Conservation (phyloP, 2,329 filamentous ascomycete genomes). For the Calonectria pauciramosa region DNA sequence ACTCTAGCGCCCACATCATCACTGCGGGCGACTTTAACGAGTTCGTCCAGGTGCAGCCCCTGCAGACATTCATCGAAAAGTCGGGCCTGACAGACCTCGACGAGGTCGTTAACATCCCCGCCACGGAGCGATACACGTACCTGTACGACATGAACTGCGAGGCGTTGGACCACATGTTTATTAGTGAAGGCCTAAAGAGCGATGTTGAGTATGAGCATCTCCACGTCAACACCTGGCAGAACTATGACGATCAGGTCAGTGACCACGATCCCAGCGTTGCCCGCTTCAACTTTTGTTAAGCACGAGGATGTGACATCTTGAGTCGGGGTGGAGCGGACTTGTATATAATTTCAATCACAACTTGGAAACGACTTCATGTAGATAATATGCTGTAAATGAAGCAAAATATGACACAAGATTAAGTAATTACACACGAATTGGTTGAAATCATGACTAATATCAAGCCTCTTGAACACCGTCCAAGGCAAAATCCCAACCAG, state of each 20-base stretch:
- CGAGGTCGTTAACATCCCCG: slow-evolving; percentile 65
- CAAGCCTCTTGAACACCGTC: not conserved
- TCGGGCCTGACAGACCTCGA: slow-evolving; percentile 74
- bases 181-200: slow-evolving; percentile 66
- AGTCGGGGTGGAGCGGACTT: not conserved
- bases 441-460: not conserved
- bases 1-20: slow-evolving; percentile 70
- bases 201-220: slow-evolving; percentile 72
- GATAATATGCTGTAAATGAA: slow-evolving; percentile 10
- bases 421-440: not conserved
- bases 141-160: slow-evolving; percentile 78
- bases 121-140: slow-evolving; percentile 77
- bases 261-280: slow-evolving; percentile 81
- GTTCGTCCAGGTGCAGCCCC: slow-evolving; percentile 73
- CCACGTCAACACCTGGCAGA: slow-evolving; percentile 79
- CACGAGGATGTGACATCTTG: not conserved
- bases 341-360: not conserved
- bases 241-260: slow-evolving; percentile 67
- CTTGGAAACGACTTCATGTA: slow-evolving; percentile 16
- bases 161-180: slow-evolving; percentile 78
- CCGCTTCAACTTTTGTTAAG: slow-evolving; percentile 69
- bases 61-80: slow-evolving; percentile 65
- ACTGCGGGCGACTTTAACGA: slow-evolving; percentile 81
- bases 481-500: not conserved
- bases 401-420: not conserved